phyloP scores from a whole-genome alignment of 257 asterid species.

The Penstemon barbatus region DNA sequence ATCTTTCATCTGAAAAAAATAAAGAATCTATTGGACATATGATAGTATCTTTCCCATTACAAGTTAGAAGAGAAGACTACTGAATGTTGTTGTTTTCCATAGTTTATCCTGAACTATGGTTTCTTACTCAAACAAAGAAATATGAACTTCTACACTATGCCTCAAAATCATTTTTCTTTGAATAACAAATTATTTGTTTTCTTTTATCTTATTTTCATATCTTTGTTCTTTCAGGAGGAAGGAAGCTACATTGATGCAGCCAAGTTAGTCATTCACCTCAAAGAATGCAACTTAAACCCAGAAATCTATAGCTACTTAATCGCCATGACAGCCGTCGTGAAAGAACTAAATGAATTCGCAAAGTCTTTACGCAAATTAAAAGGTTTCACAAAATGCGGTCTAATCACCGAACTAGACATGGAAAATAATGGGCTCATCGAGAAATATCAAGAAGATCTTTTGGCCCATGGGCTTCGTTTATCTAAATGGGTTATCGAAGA shows the following conservation, averaged over 20 bases:
- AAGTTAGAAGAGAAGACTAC: neutral
- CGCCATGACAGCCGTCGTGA: constrained; percentile 92
- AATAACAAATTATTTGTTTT: neutral
- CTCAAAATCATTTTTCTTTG: neutral
- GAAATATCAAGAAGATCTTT: constrained; percentile 63
- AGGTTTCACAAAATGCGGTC: constrained; percentile 54
- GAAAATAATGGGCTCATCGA: constrained; percentile 50
- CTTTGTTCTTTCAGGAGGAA: constrained; percentile 56
- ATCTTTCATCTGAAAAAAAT: too few relatives aligned
- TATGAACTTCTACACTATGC: neutral
- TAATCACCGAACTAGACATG: constrained; percentile 57
- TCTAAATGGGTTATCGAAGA: constrained; percentile 68
- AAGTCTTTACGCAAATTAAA: constrained; percentile 82
- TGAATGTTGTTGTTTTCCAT: neutral
- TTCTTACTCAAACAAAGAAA: too few relatives aligned
- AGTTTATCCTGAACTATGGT: neutral
- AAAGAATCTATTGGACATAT: too few relatives aligned
- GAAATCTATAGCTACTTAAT: constrained; percentile 85
- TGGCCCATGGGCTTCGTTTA: constrained; percentile 55
- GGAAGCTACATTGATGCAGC: constrained; percentile 79
- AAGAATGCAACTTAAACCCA: constrained; percentile 75
- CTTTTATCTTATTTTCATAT: neutral
- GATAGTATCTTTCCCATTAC: too few relatives aligned
- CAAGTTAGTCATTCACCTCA: constrained; percentile 62
- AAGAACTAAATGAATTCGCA: constrained; percentile 85